Base-by-base conservation (phyloP, 371 early-diverging fungal genomes). In the Mortierella sp. region DNA sequence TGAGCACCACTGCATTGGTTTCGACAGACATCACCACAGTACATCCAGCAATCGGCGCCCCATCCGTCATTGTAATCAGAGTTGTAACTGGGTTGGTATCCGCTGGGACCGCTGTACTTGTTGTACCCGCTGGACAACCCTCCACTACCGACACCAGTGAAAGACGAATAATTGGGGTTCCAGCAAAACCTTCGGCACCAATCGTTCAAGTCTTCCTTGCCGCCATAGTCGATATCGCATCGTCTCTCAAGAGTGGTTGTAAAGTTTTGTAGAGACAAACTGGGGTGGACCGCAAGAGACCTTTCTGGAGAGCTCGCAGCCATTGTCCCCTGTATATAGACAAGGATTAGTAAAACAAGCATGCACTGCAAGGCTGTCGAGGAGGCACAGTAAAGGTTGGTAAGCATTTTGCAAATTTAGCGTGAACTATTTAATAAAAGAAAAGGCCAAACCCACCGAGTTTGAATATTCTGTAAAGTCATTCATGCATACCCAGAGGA, bases 181-280 rank as follows among this genome's bases (percentile, higher is more conserved):
- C 58, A 57, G 58, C 58, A 57, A 57, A 26, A 30, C 58, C 26
- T 12, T 30, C 32, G 58, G 30, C 58, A 57, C 58, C 58, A 57
- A 9, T 51, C 51, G 5, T 51, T 5, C 51, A 18, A 51, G 58
- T 57, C 11, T 8, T 30, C 30, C 11, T 22, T n/a, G 58, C 30
- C 32, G 28, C 5, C 12, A 57, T 10, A 30, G 28, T 0, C 58
- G 4, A 2, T n/a, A 32, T 57, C 5, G 28, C 30, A 28, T 30
- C 58, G 58, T n/a, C 28, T 57, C 28, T 5, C 6, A 43, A 58
- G 5, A 16, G 6, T 16, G 26, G 1, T 1, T 14, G 58, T 57
- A 18, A 16, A 12, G 30, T 30, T 57, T 9, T 3, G 10, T 12
- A 5, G 16, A 57, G 14, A 20, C 26, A 57, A 12, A 12, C 5